A percentile compares a stretch with the other conserved stretches of the same genome.
These are phyloP conservation scores for Volvariella surrecta DNA, from an alignment of 1,284 basidiomycete species.

Conservation along the genomic window DNA sequence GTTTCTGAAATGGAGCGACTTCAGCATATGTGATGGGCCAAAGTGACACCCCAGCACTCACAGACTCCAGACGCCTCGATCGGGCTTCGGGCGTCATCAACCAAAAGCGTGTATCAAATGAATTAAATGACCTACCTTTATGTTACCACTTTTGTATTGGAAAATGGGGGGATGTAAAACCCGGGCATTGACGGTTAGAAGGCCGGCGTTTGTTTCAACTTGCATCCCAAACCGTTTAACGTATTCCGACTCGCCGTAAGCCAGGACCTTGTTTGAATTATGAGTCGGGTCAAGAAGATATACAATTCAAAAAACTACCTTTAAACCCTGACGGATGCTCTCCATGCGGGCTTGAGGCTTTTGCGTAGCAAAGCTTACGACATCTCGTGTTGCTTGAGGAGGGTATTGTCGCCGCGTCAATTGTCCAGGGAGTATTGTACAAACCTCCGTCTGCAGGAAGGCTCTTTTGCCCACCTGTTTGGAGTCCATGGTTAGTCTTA, in stretches of 20 bases:
- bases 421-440: slow-evolving; percentile 56
- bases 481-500: too few relatives aligned
- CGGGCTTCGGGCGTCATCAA: too few relatives aligned
- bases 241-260: slow-evolving; percentile 67
- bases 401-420: slow-evolving; percentile 70
- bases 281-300: not conserved
- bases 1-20: slow-evolving; percentile 1
- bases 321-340: slow-evolving; percentile 49
- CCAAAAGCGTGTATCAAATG: not conserved
- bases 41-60: not conserved
- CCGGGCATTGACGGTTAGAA: slow-evolving; percentile 49
- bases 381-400: slow-evolving; percentile 52
- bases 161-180: slow-evolving; percentile 53
- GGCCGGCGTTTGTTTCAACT: slow-evolving; percentile 37
- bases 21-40: too few relatives aligned
- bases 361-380: slow-evolving; percentile 67
- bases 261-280: slow-evolving; percentile 37
- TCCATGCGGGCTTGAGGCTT: slow-evolving; percentile 49
- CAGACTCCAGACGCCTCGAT: too few relatives aligned
- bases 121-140: slow-evolving; percentile 32
- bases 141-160: slow-evolving; percentile 46
- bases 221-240: slow-evolving; percentile 59
- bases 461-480: too few relatives aligned
- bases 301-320: slow-evolving; percentile 24
- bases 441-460: slow-evolving; percentile 61